Conservation (phyloP, 2,329 filamentous ascomycete genomes). For the Colletotrichum sp. region DNA sequence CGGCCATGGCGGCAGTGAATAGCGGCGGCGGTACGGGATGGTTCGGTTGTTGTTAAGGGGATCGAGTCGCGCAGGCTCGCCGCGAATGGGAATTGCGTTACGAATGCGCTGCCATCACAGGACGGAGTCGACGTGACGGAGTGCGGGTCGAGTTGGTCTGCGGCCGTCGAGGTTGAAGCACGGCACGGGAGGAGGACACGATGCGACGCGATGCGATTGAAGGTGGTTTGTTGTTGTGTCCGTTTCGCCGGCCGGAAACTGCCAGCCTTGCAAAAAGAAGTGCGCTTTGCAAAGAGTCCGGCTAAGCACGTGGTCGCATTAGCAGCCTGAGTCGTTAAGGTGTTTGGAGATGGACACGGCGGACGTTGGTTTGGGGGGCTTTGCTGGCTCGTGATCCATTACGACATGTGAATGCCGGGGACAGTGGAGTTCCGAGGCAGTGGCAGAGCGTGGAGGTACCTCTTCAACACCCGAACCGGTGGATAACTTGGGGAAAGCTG, state of each 20-base stretch:
- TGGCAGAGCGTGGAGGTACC: not conserved
- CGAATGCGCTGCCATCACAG: constrained; percentile 17
- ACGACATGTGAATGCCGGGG: constrained; percentile 21
- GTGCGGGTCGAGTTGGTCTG: not conserved
- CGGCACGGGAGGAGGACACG: not conserved
- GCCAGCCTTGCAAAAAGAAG: not conserved
- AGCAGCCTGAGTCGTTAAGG: constrained; percentile 3
- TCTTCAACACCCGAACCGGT: constrained; percentile 17
- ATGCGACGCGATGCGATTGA: not conserved
- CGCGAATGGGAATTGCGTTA: constrained; percentile 5
- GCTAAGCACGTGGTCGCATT: constrained; percentile 18
- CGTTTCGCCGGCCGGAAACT: not conserved
- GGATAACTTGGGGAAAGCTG: constrained; percentile 20
- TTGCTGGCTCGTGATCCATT: constrained; percentile 21
- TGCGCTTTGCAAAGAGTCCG: not conserved
- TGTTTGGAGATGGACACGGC: not conserved
- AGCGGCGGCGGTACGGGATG: constrained; percentile 3
- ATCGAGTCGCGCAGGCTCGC: constrained; percentile 18
- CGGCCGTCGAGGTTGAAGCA: not conserved
- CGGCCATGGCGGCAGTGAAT: constrained; percentile 68
- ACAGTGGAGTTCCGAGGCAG: constrained; percentile 21
- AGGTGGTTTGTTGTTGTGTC: not conserved
- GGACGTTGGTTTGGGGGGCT: not conserved
- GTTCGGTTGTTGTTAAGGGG: not conserved
- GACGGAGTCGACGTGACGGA: not conserved